phyloP scores from a whole-genome alignment of 345 rosid species.

The Euphorbia tirucalli region DNA sequence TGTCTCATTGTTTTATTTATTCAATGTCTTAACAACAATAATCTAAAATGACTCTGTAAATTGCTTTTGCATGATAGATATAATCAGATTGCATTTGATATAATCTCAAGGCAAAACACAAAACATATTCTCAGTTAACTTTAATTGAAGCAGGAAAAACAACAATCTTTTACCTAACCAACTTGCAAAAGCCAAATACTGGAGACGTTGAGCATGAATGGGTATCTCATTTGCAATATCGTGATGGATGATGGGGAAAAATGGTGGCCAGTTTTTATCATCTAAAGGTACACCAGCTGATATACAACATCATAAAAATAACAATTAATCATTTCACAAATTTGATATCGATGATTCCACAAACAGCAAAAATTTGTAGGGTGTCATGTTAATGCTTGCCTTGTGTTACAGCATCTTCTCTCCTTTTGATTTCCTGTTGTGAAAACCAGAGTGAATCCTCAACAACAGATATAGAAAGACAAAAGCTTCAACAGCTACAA shows the following conservation, averaged over 20 bases:
- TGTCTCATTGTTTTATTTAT: no score
- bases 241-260: constrained; percentile 94
- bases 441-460: constrained; percentile 21
- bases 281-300: constrained; percentile 75
- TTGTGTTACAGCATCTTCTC: constrained; percentile 68
- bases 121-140: background rate
- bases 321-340: background rate
- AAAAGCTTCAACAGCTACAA: background rate
- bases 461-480: constrained; percentile 1
- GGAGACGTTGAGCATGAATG: constrained; percentile 86
- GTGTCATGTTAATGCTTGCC: constrained; percentile 32
- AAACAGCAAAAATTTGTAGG: background rate
- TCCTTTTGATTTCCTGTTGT: constrained; percentile 66
- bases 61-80: background rate
- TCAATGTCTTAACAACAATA: no score
- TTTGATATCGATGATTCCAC: background rate
- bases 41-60: background rate
- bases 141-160: background rate
- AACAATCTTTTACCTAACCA: constrained; percentile 71
- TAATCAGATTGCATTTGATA: background rate
- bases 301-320: constrained; percentile 8
- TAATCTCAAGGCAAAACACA: background rate
- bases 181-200: constrained; percentile 96
- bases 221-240: constrained; percentile 97
- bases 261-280: constrained; percentile 92